Evolutionary conservation across 306 rosid species (phyloP), one percentile per base, ranked within the genome.

Genomic region (Lagenaria siceraria): DNA sequence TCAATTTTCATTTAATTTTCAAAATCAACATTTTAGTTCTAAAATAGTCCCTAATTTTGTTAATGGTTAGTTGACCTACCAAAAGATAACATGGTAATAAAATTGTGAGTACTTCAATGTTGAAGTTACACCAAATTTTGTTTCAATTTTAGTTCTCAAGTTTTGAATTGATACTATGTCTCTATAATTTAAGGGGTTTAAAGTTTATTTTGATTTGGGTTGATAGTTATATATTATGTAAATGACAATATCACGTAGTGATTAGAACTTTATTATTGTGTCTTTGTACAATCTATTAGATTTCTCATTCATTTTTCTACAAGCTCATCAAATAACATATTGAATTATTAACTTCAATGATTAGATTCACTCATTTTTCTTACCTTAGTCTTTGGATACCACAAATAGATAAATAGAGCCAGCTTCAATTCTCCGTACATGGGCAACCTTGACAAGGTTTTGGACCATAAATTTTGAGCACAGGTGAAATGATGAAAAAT

Each of bases 381-480:
- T 87, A 89, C 99, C 87, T 79, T 92, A 11, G 91, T 89, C 80
- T 87, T 90, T 77, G 97, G 97, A 71, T 90, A 87, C 99, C 99
- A 96, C 72, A 96, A 84, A 78, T 89, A 96, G 79, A 96, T 79
- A 49, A 90, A 86, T 31, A 96, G 73, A 58, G 83, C 84, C 55
- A 96, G 76, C 83, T 92, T 96, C 84, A 78, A 69, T 84, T 92
- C 99, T 19, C 98, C 96, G 71, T 96, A 92, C 90, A 96, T 52
- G 36, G 99, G 99, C 69, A 92, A 17, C 99, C 99, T 96, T 71
- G 81, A 82, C 9, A 83, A 82, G 13, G 40, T 46, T 70, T 70
- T 24, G 33, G 35, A 75, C n/a, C 53, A 56, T 36, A 66, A 6
- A 48, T 62, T 29, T 13, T 38, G 18, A 18, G 43, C 78, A 78